Base-by-base conservation (phyloP, 768 basidiomycete species). In the Mycena vulgaris region DNA sequence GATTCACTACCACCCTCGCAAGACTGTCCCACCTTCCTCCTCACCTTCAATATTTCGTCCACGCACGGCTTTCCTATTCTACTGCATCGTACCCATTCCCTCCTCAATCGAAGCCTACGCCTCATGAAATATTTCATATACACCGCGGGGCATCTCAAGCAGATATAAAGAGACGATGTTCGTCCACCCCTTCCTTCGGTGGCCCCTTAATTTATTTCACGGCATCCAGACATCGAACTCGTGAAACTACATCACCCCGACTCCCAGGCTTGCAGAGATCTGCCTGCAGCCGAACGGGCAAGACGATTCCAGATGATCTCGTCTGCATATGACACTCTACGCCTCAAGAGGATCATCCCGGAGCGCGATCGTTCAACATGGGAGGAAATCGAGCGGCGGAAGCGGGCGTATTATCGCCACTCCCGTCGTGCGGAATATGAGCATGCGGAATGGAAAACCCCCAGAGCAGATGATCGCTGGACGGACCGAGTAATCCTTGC, bases 161-260 rank as follows among this genome's bases (percentile, higher is more conserved):
- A 35, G 82, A 87, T 16, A 84, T 88, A 66, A 89, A 89, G 75
- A 51, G 79, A 21, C 79, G 87, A 75, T 88, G 87, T 88, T 70
- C 74, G 86, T 77, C 47, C 37, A 23, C 1, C 31, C 28, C 58
- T 55, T 21, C 45, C 28, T 33, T 19, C 25, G 2, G 7, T 28
- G 11, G 33, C 31, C 17, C 31, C 5, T 42, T 27, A 57, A 33
- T 63, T 11, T 25, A 45, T 58, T n/a, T 13, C 16, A 23, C 16
- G 5, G 16, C 39, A 23, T 25, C 33, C 66, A 88, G 89, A 90
- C 74, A 88, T 86, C 71, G 89, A 89, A 40, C 85, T 89, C 31
- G 89, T 86, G 49, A 85, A 84, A 39, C 73, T 83, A 28, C 82
- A 89, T 72, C 89, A 89, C 70, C 89, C 89, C 19, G 89, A 89